Evolutionary conservation across 169 alveolate genomes (phyloP).

Genomic region (Plasmodium vinckei): DNA sequence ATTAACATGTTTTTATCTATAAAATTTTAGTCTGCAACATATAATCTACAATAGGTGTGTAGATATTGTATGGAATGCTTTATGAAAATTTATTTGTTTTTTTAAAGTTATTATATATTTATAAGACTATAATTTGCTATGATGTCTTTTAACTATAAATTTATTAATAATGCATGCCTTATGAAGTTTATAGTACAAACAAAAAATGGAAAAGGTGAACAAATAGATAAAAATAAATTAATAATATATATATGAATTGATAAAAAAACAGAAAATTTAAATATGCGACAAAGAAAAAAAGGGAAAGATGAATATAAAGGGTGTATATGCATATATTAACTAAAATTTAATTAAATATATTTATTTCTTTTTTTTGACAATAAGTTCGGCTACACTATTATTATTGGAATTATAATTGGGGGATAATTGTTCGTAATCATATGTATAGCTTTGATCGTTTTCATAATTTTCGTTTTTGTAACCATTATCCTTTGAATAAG

Average conservation of each 20-base stretch:
- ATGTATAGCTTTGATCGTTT: conserved; percentile 55
- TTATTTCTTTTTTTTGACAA: conserved; percentile 26
- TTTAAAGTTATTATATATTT: no score
- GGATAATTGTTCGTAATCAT: conserved; percentile 20
- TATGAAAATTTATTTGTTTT: no score
- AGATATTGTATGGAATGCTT: no score
- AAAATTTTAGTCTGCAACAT: no score
- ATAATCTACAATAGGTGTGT: no score
- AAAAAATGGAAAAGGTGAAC: no score
- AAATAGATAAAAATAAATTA: no score
- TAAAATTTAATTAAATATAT: conserved; percentile 14
- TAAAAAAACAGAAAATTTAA: not conserved
- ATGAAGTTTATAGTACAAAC: no score
- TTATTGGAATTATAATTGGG: not conserved
- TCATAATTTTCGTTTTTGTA: conserved; percentile 4
- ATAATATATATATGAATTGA: not conserved
- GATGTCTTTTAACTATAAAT: no score
- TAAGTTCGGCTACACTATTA: conserved; percentile 42
- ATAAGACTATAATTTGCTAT: no score
- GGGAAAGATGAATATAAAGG: not conserved
- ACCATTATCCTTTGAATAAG: conserved; percentile 51
- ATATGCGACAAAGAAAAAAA: not conserved
- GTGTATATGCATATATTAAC: conserved; percentile 3
- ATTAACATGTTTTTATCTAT: no score
- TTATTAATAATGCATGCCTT: no score